Base-by-base conservation (phyloP, 345 rosid genomes). In the Cardamine chenopodiifolia region DNA sequence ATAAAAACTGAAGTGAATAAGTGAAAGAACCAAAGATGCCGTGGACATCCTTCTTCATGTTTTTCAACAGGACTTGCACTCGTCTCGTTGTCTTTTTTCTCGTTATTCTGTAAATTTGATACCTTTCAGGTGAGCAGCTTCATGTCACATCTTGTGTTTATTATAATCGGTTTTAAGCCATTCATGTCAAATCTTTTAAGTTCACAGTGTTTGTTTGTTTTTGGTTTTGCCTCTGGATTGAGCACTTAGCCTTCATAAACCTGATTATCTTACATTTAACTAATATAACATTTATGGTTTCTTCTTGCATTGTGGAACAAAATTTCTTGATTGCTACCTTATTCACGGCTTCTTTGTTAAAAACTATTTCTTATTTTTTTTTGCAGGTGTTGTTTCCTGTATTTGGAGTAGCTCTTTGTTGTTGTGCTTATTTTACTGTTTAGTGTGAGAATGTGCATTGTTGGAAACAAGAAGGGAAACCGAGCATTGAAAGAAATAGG, bases 391-490 rank as follows among this genome's bases (percentile, higher is more conserved):
- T 53, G 67, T 61, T 78, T 60, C 39, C 19, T 65, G 55, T 17
- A 4, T 56, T 58, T 56, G 56, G 75, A 75, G 52, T 49, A 44
- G 65, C 53, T 78, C 66, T 70, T 62, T 60, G 28, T 79, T 56
- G 66, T 72, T 37, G 64, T 54, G 19, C 6, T 58, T 71, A 56
- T 31, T 59, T 59, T 49, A 66, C 72, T 73, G 80, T 79, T 74
- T 77, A 85, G 85, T 68, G 85, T 83, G 90, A 90, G 92, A 81
- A 92, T 92, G 98, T 85, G 81, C 88, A 73, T 90, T 85, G 88
- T 84, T 25, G 83, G 81, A 70, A 85, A 88, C 74, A 81, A 77
- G 73, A 90, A 84, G 86, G 89, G 88, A 85, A 84, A 88, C 78
- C 86, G 90, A 80, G 82, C 86, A 57, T 81, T 85, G 75, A 89